Conservation (phyloP, 495 filamentous ascomycete genomes). For the Thermochaetoides thermophila region DNA sequence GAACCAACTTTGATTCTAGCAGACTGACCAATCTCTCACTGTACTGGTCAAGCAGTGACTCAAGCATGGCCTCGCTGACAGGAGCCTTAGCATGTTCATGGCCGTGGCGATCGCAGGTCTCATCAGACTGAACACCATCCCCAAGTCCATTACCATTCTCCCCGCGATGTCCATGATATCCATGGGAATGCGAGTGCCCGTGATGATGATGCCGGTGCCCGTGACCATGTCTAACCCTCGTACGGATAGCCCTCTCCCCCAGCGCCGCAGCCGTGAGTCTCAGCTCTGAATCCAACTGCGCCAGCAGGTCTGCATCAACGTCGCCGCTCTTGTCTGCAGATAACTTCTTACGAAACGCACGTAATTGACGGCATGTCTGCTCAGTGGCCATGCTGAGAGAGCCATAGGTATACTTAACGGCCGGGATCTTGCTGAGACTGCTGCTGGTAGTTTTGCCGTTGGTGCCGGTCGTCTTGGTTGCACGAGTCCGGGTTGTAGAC, state of each 20-base stretch:
- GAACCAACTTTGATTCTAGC: no score
- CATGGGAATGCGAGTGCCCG: no score
- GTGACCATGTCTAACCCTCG: slow-evolving; percentile 6
- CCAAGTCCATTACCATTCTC: not conserved
- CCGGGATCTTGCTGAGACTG: slow-evolving; percentile 22
- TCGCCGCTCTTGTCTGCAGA: slow-evolving; percentile 46
- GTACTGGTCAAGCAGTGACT: slow-evolving; percentile 53
- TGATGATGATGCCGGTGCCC: no score
- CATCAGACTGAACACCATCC: no score
- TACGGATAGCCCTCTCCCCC: slow-evolving; percentile 40
- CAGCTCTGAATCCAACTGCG: slow-evolving; percentile 69
- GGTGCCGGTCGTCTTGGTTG: no score
- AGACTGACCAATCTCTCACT: slow-evolving; percentile 53
- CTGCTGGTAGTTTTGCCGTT: slow-evolving; percentile 5
- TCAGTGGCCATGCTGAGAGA: slow-evolving; percentile 62
- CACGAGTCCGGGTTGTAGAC: no score
- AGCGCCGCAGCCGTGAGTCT: slow-evolving; percentile 58
- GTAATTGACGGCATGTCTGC: slow-evolving; percentile 62
- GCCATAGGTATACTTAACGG: slow-evolving; percentile 36
- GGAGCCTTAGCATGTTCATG: slow-evolving; percentile 16
- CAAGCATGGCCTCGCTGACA: slow-evolving; percentile 44
- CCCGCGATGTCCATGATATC: no score
- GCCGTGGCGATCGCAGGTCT: not conserved
- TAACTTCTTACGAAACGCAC: slow-evolving; percentile 72
- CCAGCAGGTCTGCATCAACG: slow-evolving; percentile 47